Conservation (phyloP, 495 filamentous ascomycete genomes). For the Friedmanniomyces simplex region DNA sequence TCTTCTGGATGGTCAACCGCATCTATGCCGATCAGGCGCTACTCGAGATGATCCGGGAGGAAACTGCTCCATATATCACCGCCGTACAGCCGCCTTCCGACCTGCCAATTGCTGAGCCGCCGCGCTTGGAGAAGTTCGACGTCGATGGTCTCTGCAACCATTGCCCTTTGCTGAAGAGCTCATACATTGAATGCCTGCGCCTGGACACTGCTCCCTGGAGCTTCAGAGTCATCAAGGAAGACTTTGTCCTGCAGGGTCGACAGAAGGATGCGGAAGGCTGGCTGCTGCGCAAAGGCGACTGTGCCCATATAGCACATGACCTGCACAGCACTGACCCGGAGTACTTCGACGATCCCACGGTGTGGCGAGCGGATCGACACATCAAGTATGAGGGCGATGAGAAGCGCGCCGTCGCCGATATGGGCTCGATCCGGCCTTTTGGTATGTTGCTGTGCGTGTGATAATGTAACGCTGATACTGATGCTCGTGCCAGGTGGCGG, state of each 20-base stretch:
- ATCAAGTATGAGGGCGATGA: slow-evolving; percentile 29
- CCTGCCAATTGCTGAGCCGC: slow-evolving; percentile 46
- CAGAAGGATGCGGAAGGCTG: slow-evolving; percentile 35
- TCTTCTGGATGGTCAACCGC: slow-evolving; percentile 49
- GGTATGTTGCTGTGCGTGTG: slow-evolving; percentile 20
- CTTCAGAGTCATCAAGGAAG: slow-evolving; percentile 35
- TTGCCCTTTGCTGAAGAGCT: slow-evolving; percentile 44
- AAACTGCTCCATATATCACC: slow-evolving; percentile 40
- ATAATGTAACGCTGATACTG: neutral
- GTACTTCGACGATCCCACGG: slow-evolving; percentile 39
- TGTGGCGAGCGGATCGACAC: slow-evolving; percentile 45
- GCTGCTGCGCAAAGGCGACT: slow-evolving; percentile 39
- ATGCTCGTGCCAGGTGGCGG: slow-evolving; percentile 17
- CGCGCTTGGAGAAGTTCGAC: slow-evolving; percentile 38
- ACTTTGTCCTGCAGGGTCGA: slow-evolving; percentile 36
- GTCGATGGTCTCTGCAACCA: slow-evolving; percentile 34
- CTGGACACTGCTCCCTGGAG: slow-evolving; percentile 41
- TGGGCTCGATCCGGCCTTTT: slow-evolving; percentile 35
- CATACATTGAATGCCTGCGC: slow-evolving; percentile 45
- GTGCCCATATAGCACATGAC: slow-evolving; percentile 40
- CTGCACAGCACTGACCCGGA: slow-evolving; percentile 40
- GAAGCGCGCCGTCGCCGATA: slow-evolving; percentile 16
- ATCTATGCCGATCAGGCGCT: slow-evolving; percentile 38
- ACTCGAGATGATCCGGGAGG: slow-evolving; percentile 40
- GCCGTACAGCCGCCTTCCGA: slow-evolving; percentile 38